Percentiles rank a stretch among this genome's conserved stretches.
Evolutionary conservation across 2,329 filamentous ascomycete genomes (phyloP).

Genomic region (Fusarium sulawesiense): DNA sequence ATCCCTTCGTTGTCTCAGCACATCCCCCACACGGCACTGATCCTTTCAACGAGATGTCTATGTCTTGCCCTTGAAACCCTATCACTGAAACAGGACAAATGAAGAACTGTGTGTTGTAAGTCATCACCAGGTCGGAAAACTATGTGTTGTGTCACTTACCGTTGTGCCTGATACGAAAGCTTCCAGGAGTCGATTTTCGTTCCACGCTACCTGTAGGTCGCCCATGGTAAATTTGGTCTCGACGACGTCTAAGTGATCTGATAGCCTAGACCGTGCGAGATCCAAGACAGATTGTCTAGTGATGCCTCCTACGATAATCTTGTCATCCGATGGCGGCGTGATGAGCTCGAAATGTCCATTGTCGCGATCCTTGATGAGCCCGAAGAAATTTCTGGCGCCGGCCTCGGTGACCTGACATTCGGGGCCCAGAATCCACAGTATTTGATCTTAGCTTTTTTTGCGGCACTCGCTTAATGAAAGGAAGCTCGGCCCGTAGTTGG

Average conservation of each 20-base stretch:
- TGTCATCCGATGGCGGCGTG: rapidly evolving
- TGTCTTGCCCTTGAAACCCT: too few species aligned
- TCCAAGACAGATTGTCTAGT: background rate
- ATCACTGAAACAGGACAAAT: background rate
- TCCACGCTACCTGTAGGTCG: rapidly evolving
- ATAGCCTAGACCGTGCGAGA: rapidly evolving
- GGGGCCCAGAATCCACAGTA: rapidly evolving
- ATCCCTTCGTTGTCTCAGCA: too few species aligned
- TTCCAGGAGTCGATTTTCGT: background rate
- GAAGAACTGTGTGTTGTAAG: background rate
- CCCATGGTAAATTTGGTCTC: background rate
- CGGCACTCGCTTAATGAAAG: background rate
- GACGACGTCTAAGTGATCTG: too few species aligned
- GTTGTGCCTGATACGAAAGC: constrained; percentile 1
- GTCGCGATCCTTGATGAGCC: background rate
- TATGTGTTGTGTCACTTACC: background rate
- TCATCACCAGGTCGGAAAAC: rapidly evolving
- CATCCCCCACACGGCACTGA: too few species aligned
- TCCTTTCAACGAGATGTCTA: too few species aligned
- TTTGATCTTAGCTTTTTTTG: background rate
- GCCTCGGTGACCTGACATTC: background rate
- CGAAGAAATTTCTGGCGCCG: constrained; percentile 4
- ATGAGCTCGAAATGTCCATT: rapidly evolving
- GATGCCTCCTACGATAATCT: background rate
- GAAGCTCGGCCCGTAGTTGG: background rate